These are phyloP conservation scores for Tolypocladium pustulatum DNA, from an alignment of 2,329 filamentous ascomycete genomes.

Conservation along the genomic window DNA sequence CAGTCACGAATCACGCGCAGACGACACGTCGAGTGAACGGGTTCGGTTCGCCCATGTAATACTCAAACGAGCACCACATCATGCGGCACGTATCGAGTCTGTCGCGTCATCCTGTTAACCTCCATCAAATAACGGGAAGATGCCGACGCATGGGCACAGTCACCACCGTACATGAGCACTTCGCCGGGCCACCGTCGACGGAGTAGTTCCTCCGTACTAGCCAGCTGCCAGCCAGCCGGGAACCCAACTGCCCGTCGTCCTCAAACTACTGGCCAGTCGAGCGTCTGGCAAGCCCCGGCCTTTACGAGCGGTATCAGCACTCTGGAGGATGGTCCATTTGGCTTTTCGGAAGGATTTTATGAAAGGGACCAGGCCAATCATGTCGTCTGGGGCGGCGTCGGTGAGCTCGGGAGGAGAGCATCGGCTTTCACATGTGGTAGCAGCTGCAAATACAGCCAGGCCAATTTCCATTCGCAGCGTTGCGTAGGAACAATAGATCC, in stretches of 20 bases:
- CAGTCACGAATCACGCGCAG: background rate
- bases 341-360: background rate
- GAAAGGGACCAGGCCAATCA: background rate
- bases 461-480: background rate
- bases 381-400: background rate
- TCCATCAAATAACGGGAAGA: background rate
- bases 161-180: background rate
- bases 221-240: background rate
- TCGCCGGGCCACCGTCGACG: background rate
- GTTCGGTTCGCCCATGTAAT: background rate
- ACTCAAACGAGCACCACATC: background rate
- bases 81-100: background rate
- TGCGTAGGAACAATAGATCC: background rate
- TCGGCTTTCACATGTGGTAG: background rate
- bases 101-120: background rate
- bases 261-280: background rate
- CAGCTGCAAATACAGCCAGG: background rate
- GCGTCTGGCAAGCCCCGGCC: background rate
- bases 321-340: background rate
- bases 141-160: background rate
- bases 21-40: background rate
- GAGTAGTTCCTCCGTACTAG: background rate
- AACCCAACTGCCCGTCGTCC: background rate
- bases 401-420: background rate
- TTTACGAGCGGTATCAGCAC: background rate